Base-by-base conservation (phyloP, 495 filamentous ascomycete genomes). In the Xylaria sp. region DNA sequence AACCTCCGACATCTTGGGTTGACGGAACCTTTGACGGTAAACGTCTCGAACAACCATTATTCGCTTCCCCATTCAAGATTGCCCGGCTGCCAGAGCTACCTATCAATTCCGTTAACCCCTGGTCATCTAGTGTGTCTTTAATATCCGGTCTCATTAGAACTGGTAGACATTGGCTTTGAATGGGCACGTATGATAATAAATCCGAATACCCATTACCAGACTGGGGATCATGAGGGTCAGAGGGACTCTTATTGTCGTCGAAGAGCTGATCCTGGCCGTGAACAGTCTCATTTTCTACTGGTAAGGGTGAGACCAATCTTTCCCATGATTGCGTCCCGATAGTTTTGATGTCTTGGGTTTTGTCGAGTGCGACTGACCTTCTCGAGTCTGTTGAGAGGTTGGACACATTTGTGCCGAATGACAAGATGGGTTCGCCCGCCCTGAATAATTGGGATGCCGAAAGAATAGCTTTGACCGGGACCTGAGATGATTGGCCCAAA, bases 231-330 rank as follows among this genome's bases (percentile, higher is more conserved):
- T 48, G 31, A 5, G 17, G 5, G 21, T 41, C 52, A 21, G 37
- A 58, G 9, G 35, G 1, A 40, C 58, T 48, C 48, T 41, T 59
- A 33, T 67, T 21, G n/a, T 71, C 61, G 31, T 71, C 69, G 35
- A 71, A 71, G 8, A 71, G 69, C 37, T 62, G 33, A 15, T 72
- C 62, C 19, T 72, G n/a, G 21, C 70, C 70, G 37, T 46, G 53
- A 19, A 72, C 70, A 3, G 70, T 72, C 53, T 72, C 52, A 19
- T 59, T 72, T 24, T 72, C 70, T 14, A 72, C 70, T 1, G 62
- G 70, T 12, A 72, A 44, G 5, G 70, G 70, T 9, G 41, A 53
- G 8, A 43, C n/a, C 5, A 40, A 19, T 17, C 5, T n/a, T 6
- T 41, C 37, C 2, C 8, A 31, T 24, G 8, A 31, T 24, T 17